Percentiles rank a stretch among this genome's conserved stretches.
These are phyloP conservation scores for Gossypium rotundifolium DNA, from an alignment of 345 rosid genomes.

Conservation along the genomic window DNA sequence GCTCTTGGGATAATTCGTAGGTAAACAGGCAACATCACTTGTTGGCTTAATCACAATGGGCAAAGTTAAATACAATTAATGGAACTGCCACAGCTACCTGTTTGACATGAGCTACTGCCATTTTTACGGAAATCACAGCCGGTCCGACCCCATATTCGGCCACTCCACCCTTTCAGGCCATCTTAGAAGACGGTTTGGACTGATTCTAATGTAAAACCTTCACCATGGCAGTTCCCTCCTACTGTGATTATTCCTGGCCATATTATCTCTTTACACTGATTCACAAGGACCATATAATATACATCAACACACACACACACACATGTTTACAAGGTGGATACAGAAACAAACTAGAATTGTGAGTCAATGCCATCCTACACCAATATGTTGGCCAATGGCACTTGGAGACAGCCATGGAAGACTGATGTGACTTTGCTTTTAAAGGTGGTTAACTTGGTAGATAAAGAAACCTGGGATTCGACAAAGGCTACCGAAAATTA, in stretches of 20 bases:
- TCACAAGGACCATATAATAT: slow-evolving; percentile 17
- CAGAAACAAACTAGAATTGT: background rate
- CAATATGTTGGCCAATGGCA: background rate
- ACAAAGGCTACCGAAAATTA: background rate
- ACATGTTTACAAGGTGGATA: slow-evolving; percentile 5
- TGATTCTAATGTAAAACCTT: slow-evolving; percentile 35
- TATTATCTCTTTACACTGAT: slow-evolving; percentile 46
- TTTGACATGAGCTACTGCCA: slow-evolving; percentile 38
- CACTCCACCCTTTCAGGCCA: slow-evolving; percentile 41
- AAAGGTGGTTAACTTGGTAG: background rate
- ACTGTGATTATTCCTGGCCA: slow-evolving; percentile 48
- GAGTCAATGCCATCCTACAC: slow-evolving; percentile 15
- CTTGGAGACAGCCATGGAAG: background rate
- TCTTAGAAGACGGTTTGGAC: slow-evolving; percentile 32
- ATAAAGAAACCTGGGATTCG: background rate
- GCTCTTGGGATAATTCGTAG: slow-evolving; percentile 45
- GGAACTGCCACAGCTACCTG: slow-evolving; percentile 45
- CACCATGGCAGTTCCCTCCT: slow-evolving; percentile 19
- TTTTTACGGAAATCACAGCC: slow-evolving; percentile 39
- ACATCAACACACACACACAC: background rate
- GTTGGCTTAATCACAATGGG: slow-evolving; percentile 35
- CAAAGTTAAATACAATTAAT: slow-evolving; percentile 44
- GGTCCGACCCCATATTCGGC: slow-evolving; percentile 63
- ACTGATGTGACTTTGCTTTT: background rate
- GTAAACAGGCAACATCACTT: slow-evolving; percentile 22